These are phyloP conservation scores for Leishmania tarentolae DNA, from an alignment of 208 protist species.

Conservation along the genomic window DNA sequence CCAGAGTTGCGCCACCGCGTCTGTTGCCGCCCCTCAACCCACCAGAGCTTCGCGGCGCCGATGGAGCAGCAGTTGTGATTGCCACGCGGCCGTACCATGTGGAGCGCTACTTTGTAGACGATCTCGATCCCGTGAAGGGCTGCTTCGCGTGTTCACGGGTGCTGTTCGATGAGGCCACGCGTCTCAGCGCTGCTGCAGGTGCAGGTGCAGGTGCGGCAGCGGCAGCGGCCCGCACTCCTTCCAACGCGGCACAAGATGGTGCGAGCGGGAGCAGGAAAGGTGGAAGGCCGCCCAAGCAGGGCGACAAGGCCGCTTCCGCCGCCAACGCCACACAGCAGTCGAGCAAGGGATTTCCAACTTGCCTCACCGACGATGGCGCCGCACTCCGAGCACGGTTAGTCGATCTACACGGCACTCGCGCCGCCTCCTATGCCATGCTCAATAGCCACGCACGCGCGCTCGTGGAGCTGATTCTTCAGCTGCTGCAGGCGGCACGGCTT, in stretches of 20 bases:
- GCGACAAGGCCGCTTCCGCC: background rate
- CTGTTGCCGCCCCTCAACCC: background rate
- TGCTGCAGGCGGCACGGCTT: slow-evolving; percentile 49
- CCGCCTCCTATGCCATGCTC: slow-evolving; percentile 25
- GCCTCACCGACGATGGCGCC: slow-evolving; percentile 32
- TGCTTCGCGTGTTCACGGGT: slow-evolving; percentile 32
- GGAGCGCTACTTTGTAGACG: slow-evolving; percentile 78
- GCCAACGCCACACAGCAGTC: background rate
- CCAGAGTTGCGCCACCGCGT: background rate
- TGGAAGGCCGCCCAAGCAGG: background rate
- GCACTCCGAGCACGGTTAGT: slow-evolving; percentile 29
- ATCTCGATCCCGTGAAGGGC: slow-evolving; percentile 52
- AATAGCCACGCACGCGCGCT: slow-evolving; percentile 31
- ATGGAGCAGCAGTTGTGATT: slow-evolving; percentile 9
- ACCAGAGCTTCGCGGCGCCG: background rate
- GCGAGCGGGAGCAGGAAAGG: background rate
- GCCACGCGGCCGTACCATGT: slow-evolving; percentile 36
- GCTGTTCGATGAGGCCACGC: slow-evolving; percentile 21
- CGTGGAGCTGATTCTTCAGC: slow-evolving; percentile 50
- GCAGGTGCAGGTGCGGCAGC: background rate
- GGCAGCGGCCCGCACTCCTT: slow-evolving; percentile 6
- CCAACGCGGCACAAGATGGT: background rate
- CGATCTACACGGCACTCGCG: slow-evolving; percentile 19
- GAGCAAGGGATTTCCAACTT: slow-evolving; percentile 12
- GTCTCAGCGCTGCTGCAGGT: slow-evolving; percentile 4